Conservation (phyloP, 2,329 filamentous ascomycete species). For the Hypoxylon sp. region DNA sequence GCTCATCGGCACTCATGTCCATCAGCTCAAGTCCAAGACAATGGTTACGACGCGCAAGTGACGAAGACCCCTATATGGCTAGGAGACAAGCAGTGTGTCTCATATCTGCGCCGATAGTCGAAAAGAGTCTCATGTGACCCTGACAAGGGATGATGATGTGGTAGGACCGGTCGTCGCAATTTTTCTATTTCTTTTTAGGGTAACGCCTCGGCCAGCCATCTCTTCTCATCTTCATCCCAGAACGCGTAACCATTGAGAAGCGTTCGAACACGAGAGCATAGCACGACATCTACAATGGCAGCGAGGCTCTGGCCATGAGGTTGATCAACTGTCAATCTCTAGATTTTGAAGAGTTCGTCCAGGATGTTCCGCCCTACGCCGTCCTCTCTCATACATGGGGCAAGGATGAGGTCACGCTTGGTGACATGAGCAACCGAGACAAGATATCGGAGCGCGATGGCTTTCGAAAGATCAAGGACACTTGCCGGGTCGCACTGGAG, state of each 20-base stretch:
- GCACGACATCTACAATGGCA: conserved; percentile 6
- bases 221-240: too few species aligned
- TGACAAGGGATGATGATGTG: too few species aligned
- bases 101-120: too few species aligned
- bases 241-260: not conserved
- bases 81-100: too few species aligned
- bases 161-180: too few species aligned
- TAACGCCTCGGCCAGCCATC: too few species aligned
- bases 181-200: too few species aligned
- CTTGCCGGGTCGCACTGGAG: conserved; percentile 25
- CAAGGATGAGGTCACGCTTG: conserved; percentile 26
- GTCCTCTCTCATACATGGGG: conserved; percentile 39
- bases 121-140: too few species aligned
- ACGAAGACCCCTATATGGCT: too few species aligned
- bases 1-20: too few species aligned
- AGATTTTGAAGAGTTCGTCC: conserved; percentile 32
- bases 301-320: conserved; percentile 22
- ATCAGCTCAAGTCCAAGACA: too few species aligned
- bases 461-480: conserved; percentile 26
- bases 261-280: not conserved
- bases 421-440: conserved; percentile 20
- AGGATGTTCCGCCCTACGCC: conserved; percentile 33
- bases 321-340: conserved; percentile 34
- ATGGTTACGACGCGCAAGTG: too few species aligned
- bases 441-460: conserved; percentile 5